Evolutionary conservation across 352 stramenopile species (phyloP).

Genomic region (Salisapilia sapeloensis): DNA sequence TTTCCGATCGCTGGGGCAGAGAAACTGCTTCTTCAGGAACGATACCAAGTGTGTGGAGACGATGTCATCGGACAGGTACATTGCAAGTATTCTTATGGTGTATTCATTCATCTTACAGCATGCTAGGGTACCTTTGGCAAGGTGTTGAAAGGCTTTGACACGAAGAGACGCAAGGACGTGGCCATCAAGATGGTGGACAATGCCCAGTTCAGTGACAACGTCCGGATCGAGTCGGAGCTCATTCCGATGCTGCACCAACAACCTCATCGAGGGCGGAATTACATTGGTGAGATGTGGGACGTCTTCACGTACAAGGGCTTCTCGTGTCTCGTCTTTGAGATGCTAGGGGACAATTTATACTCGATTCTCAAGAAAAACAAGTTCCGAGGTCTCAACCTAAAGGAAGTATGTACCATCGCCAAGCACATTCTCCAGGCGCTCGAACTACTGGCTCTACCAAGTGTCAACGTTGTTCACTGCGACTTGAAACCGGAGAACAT

Average conservation of each 20-base stretch:
- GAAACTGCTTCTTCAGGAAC: background rate
- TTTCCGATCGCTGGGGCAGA: too few relatives aligned
- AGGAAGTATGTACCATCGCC: conserved; percentile 91
- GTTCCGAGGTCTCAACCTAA: conserved; percentile 85
- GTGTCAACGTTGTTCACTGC: conserved; percentile 97
- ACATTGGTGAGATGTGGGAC: conserved; percentile 89
- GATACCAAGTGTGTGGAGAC: background rate
- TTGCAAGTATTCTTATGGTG: background rate
- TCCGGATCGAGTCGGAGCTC: conserved; percentile 94
- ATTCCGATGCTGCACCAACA: conserved; percentile 82
- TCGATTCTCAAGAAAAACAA: conserved; percentile 91
- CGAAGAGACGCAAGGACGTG: conserved; percentile 74
- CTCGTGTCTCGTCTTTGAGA: conserved; percentile 97
- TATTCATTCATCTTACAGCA: conserved; percentile 4
- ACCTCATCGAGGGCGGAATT: conserved; percentile 69
- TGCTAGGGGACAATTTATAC: conserved; percentile 93
- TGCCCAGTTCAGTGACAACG: conserved; percentile 93
- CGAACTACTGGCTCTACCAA: conserved; percentile 73
- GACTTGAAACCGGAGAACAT: conserved; percentile 99
- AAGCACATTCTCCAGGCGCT: conserved; percentile 90
- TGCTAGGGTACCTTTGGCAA: conserved; percentile 62
- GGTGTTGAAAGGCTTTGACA: conserved; percentile 64
- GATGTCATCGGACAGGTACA: conserved; percentile 4
- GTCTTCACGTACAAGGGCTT: conserved; percentile 94
- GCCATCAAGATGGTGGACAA: conserved; percentile 99